Conservation (phyloP, 2,329 filamentous ascomycete species). For the Fusarium sp. region DNA sequence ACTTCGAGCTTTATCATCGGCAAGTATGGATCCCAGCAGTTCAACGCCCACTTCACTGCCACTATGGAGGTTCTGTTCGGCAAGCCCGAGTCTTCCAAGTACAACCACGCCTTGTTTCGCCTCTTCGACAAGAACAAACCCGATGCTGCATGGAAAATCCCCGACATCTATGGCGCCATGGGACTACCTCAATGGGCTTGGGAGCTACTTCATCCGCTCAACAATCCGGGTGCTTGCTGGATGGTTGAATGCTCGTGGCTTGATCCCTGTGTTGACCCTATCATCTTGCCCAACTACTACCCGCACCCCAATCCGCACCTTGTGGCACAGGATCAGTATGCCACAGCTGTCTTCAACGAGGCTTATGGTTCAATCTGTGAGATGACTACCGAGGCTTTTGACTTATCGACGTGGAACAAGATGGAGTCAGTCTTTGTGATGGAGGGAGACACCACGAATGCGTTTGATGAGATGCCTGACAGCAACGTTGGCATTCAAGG, state of each 20-base stretch:
- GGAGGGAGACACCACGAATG: background rate
- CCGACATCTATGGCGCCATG: conserved; percentile 37
- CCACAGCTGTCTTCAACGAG: background rate
- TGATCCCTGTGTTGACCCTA: background rate
- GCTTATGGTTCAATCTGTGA: conserved; percentile 3
- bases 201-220: conserved; percentile 41
- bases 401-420: conserved; percentile 5
- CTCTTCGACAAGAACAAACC: conserved; percentile 30
- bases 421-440: conserved; percentile 17
- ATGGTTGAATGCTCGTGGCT: conserved; percentile 28
- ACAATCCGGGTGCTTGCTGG: conserved; percentile 31
- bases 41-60: conserved; percentile 43
- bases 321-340: background rate
- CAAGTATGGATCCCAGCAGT: conserved; percentile 49
- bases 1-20: conserved; percentile 11
- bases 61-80: conserved; percentile 50
- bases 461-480: background rate
- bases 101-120: conserved; percentile 40
- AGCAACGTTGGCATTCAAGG: background rate
- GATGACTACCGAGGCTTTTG: conserved; percentile 22
- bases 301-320: conserved; percentile 26
- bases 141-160: background rate
- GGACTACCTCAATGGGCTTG: conserved; percentile 23
- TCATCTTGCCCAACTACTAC: conserved; percentile 43
- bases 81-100: background rate